Evolutionary conservation across 805 yeast species (phyloP).

Genomic region (Trichomonascus vanleenenianus): DNA sequence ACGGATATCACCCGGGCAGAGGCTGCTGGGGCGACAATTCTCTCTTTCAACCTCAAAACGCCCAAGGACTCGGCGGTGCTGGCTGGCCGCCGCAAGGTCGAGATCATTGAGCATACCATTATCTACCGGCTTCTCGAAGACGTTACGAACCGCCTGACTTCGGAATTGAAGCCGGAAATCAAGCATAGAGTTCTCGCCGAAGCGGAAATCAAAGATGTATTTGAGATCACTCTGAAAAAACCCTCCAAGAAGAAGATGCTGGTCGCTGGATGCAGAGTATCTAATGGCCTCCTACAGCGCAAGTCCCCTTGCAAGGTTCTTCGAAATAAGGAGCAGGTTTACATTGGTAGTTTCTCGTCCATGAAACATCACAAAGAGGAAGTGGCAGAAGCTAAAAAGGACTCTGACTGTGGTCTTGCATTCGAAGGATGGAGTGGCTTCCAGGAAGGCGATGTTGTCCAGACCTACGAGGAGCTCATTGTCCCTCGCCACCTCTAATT

Average conservation of each 20-base stretch:
- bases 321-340: constrained; percentile 42
- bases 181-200: constrained; percentile 62
- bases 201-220: constrained; percentile 61
- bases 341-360: constrained; percentile 56
- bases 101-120: constrained; percentile 59
- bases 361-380: constrained; percentile 80
- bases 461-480: constrained; percentile 60
- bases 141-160: constrained; percentile 57
- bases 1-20: constrained; percentile 61
- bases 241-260: constrained; percentile 34
- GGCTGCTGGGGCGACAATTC: constrained; percentile 60
- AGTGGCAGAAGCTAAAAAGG: constrained; percentile 67
- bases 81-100: constrained; percentile 52
- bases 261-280: constrained; percentile 85
- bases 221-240: constrained; percentile 54
- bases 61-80: constrained; percentile 54
- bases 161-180: constrained; percentile 53
- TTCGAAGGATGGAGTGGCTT: constrained; percentile 60
- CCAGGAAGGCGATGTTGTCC: constrained; percentile 67
- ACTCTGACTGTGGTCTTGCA: constrained; percentile 83
- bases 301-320: constrained; percentile 50
- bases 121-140: constrained; percentile 85
- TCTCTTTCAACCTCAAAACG: constrained; percentile 69
- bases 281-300: constrained; percentile 57
- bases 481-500: constrained; percentile 41